phyloP scores from a whole-genome alignment of 306 rosid genomes.

The Abrus precatorius region DNA sequence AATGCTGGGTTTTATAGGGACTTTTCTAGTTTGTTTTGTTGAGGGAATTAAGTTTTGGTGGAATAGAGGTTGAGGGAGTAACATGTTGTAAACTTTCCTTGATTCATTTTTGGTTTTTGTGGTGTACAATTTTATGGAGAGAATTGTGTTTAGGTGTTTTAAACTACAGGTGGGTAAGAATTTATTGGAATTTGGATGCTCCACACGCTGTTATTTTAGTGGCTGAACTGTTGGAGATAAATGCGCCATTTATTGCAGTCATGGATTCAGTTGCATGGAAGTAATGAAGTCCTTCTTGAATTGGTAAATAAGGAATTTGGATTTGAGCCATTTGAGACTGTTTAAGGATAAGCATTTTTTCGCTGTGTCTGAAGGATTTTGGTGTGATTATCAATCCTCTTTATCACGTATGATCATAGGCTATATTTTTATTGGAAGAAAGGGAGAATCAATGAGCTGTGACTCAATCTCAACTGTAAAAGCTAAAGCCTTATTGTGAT shows the following conservation, averaged over 20 bases:
- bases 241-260: conserved; percentile 40
- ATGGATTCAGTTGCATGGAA: conserved; percentile 49
- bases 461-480: conserved; percentile 49
- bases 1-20: conserved; percentile 10
- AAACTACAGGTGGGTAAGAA: background rate
- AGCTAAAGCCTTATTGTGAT: conserved; percentile 45
- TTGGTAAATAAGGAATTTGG: conserved; percentile 53
- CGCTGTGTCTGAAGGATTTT: conserved; percentile 47
- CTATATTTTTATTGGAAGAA: conserved; percentile 42
- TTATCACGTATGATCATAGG: conserved; percentile 47
- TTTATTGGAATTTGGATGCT: conserved; percentile 40
- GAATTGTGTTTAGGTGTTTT: conserved; percentile 21
- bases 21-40: conserved; percentile 18
- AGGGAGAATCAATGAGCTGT: conserved; percentile 48
- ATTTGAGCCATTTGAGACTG: conserved; percentile 44
- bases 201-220: conserved; percentile 43
- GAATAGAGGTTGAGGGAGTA: conserved; percentile 11
- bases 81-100: background rate
- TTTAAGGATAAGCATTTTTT: conserved; percentile 39
- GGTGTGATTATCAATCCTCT: conserved; percentile 52
- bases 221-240: conserved; percentile 51
- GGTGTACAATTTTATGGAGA: conserved; percentile 13
- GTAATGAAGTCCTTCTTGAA: conserved; percentile 48
- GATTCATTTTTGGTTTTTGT: background rate
- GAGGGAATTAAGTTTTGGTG: conserved; percentile 40